A percentile compares a stretch with the other conserved stretches of the same genome.
phyloP scores from a whole-genome alignment of 108 stramenopile genomes.

The Skeletonema marinoi region DNA sequence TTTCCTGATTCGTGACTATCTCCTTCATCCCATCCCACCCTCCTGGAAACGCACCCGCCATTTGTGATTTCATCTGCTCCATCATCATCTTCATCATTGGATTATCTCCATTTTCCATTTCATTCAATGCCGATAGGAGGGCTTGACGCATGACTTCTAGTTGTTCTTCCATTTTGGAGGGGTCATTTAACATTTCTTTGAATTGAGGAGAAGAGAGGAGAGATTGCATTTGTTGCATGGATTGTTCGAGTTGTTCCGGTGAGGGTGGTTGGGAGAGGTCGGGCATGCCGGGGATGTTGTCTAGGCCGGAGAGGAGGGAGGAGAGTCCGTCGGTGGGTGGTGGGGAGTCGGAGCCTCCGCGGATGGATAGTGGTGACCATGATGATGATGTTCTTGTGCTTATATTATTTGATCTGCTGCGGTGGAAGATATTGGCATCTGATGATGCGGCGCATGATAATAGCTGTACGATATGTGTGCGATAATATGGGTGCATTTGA shows the following conservation, averaged over 20 bases:
- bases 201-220: slow-evolving; percentile 43
- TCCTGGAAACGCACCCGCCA: slow-evolving; percentile 30
- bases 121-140: slow-evolving; percentile 17
- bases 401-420: neutral
- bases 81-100: slow-evolving; percentile 49
- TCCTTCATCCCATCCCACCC: slow-evolving; percentile 49
- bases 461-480: neutral
- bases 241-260: slow-evolving; percentile 45
- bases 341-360: slow-evolving; percentile 15
- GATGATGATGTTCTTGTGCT: neutral
- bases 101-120: slow-evolving; percentile 50
- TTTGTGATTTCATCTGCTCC: slow-evolving; percentile 44
- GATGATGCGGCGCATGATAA: slow-evolving; percentile 1
- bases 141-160: slow-evolving; percentile 31
- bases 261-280: slow-evolving; percentile 40
- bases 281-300: slow-evolving; percentile 19
- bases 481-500: neutral
- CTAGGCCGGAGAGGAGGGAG: slow-evolving; percentile 36
- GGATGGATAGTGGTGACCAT: neutral
- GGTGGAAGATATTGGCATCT: neutral
- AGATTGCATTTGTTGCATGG: slow-evolving; percentile 41
- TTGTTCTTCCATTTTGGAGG: slow-evolving; percentile 34
- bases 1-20: slow-evolving; percentile 29
- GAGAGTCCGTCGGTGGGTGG: neutral
- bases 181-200: slow-evolving; percentile 40